A percentile compares a stretch with the other conserved stretches of the same genome.
phyloP scores from a whole-genome alignment of 805 yeast species.

The Brettanomyces nanus region DNA sequence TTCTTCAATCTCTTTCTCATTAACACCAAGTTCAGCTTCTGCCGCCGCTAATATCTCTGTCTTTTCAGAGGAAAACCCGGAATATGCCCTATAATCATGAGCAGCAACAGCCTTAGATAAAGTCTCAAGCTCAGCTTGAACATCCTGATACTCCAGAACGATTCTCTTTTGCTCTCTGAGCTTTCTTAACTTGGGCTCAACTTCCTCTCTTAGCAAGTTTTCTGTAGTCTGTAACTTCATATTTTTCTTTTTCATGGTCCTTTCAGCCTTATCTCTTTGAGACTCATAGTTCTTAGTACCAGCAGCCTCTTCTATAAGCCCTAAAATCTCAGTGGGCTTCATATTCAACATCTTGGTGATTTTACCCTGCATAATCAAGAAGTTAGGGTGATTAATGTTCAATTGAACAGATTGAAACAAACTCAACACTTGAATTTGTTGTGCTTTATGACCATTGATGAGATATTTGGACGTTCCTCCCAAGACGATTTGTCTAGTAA shows the following conservation, averaged over 20 bases:
- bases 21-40: conserved; percentile 31
- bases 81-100: conserved; percentile 46
- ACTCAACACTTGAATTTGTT: conserved; percentile 84
- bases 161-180: conserved; percentile 73
- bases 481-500: conserved; percentile 81
- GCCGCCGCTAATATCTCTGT: conserved; percentile 31
- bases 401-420: conserved; percentile 91
- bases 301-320: conserved; percentile 95
- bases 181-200: conserved; percentile 83
- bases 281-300: conserved; percentile 96
- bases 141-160: conserved; percentile 79
- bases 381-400: conserved; percentile 94
- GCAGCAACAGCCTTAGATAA: conserved; percentile 68
- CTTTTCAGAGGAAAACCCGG: conserved; percentile 17
- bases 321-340: conserved; percentile 85
- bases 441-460: conserved; percentile 94
- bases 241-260: conserved; percentile 88
- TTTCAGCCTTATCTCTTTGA: conserved; percentile 82
- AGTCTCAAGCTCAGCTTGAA: conserved; percentile 73
- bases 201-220: conserved; percentile 69
- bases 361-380: conserved; percentile 97
- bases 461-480: conserved; percentile 82
- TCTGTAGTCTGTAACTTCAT: conserved; percentile 73
- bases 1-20: conserved; percentile 36
- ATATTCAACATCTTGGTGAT: conserved; percentile 95